These are phyloP conservation scores for Dorcoceras hygrometricum DNA, from an alignment of 257 asterid genomes.

Conservation along the genomic window DNA sequence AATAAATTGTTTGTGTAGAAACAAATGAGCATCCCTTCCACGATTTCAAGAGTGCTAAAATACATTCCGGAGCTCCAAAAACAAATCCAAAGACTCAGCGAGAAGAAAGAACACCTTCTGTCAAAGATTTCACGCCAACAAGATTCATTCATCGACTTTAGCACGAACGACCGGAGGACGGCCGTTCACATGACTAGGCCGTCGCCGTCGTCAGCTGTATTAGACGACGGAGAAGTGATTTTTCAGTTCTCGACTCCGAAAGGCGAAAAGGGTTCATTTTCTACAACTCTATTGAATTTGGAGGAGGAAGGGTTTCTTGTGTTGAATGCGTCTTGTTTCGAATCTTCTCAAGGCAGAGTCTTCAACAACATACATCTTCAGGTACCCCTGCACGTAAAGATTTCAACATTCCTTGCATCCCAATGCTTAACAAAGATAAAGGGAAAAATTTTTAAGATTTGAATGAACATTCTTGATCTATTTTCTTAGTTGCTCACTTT, in stretches of 20 bases:
- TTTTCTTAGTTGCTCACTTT: too few species aligned
- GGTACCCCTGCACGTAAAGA: conserved; percentile 32
- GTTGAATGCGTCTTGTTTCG: conserved; percentile 44
- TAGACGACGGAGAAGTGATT: conserved; percentile 41
- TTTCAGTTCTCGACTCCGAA: conserved; percentile 42
- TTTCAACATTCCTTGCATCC: not conserved
- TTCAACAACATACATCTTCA: conserved; percentile 58
- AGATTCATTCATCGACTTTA: conserved; percentile 9
- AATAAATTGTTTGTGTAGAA: conserved; percentile 44
- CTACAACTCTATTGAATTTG: conserved; percentile 32
- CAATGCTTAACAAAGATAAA: not conserved
- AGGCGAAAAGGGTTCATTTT: conserved; percentile 25
- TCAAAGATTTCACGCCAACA: conserved; percentile 26
- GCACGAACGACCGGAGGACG: conserved; percentile 10
- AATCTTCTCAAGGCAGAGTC: conserved; percentile 48
- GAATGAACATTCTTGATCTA: too few species aligned
- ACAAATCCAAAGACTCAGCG: conserved; percentile 42
- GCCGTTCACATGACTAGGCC: not conserved
- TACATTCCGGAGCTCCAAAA: conserved; percentile 75
- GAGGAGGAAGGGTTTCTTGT: conserved; percentile 52
- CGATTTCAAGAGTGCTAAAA: conserved; percentile 53
- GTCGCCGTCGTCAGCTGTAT: conserved; percentile 26
- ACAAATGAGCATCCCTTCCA: conserved; percentile 61
- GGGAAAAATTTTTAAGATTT: too few species aligned
- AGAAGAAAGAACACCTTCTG: conserved; percentile 41